phyloP scores from a whole-genome alignment of 108 stramenopile genomes.

The Skeletonema potamos region DNA sequence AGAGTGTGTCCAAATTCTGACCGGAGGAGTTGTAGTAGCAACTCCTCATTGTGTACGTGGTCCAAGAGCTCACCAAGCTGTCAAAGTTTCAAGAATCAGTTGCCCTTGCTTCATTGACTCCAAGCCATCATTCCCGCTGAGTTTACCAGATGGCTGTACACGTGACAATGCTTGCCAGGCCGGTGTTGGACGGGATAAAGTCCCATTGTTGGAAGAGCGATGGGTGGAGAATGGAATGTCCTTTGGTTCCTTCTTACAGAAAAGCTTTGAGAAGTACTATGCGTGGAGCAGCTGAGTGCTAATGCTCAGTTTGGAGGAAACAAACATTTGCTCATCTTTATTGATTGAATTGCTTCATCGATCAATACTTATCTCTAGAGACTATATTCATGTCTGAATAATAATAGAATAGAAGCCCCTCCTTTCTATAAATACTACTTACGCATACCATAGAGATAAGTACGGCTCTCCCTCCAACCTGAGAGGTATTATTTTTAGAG shows the following conservation, averaged over 20 bases:
- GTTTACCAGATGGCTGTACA: constrained; percentile 52
- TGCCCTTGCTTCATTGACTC: constrained; percentile 89
- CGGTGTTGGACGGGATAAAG: constrained; percentile 54
- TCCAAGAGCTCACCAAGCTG: constrained; percentile 9
- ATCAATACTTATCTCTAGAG: too few species aligned
- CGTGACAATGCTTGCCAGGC: constrained; percentile 46
- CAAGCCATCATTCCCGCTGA: constrained; percentile 69
- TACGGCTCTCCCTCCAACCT: too few species aligned
- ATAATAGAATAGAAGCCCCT: too few species aligned
- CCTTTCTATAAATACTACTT: too few species aligned
- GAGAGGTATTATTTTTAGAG: too few species aligned
- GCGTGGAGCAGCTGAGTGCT: constrained; percentile 35
- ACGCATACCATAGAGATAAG: too few species aligned
- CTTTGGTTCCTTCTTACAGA: constrained; percentile 89
- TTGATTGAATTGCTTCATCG: too few species aligned
- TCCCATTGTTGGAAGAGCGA: constrained; percentile 73
- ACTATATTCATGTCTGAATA: too few species aligned
- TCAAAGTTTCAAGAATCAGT: constrained; percentile 59
- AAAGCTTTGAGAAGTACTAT: constrained; percentile 78
- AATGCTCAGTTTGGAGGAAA: neutral
- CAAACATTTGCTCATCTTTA: too few species aligned
- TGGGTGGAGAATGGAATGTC: constrained; percentile 79
- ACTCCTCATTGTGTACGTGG: constrained; percentile 93
- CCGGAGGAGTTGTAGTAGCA: constrained; percentile 82
- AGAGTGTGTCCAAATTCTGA: constrained; percentile 90